Conservation (phyloP, 228 moss, liverwort and hornwort genomes). For the Sphagnum magellanicum region DNA sequence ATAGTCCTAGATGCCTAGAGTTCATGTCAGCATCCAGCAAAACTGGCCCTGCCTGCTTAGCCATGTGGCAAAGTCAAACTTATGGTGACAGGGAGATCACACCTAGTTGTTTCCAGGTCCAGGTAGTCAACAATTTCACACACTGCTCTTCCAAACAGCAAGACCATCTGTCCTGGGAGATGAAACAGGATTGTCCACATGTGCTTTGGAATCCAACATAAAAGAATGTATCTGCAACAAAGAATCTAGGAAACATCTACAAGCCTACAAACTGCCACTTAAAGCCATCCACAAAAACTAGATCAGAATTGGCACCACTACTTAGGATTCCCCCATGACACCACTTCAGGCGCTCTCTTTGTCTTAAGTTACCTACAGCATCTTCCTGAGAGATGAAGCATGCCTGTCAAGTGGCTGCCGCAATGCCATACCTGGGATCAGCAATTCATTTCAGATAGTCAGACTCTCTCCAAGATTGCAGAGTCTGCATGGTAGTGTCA, state of each 20-base stretch:
- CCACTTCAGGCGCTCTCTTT: conserved; percentile 19
- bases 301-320: conserved; percentile 20
- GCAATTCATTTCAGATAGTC: conserved; percentile 23
- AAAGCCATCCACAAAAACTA: conserved; percentile 15
- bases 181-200: conserved; percentile 12
- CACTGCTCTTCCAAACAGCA: conserved; percentile 14
- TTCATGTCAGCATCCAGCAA: conserved; percentile 9
- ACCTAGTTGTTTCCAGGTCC: conserved; percentile 25
- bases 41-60: neutral
- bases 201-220: conserved; percentile 4
- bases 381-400: conserved; percentile 35
- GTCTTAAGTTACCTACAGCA: conserved; percentile 30
- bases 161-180: conserved; percentile 20
- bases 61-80: conserved; percentile 23
- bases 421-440: conserved; percentile 28
- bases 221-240: conserved; percentile 3
- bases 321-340: conserved; percentile 5
- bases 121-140: conserved; percentile 12
- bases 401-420: conserved; percentile 40
- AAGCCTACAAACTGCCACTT: conserved; percentile 12
- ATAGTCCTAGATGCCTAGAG: conserved; percentile 7
- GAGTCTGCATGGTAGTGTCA: conserved; percentile 46
- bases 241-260: conserved; percentile 18
- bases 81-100: conserved; percentile 24
- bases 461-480: conserved; percentile 6